Base-by-base conservation (phyloP, 2,329 filamentous ascomycete genomes). In the Botrytis fragariae region DNA sequence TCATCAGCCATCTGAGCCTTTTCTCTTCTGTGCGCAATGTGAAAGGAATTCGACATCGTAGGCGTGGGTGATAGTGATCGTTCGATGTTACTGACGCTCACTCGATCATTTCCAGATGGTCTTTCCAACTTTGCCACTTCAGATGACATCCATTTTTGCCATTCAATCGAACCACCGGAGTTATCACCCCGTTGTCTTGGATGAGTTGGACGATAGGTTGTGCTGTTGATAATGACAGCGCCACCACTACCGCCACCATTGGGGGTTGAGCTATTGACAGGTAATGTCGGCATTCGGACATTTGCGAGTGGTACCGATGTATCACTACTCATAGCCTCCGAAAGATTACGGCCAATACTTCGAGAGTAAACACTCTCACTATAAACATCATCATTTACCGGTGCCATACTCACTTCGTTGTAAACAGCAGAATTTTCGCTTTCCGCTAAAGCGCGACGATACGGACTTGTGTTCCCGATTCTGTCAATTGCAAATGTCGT, bases 391-490 rank as follows among this genome's bases (percentile, higher is more conserved):
- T 72, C 74, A 14, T 70, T 71, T 18, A 70, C 62, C 14, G 48
- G 29, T 39, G 48, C 14, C 18, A 39, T 48, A 9, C 18, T 44
- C n/a, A n/a, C 29, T 45, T n/a, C 71, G 6, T 69, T 39, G 61
- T 54, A 65, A 25, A 74, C 12, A 37, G 68, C 57, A 12, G 71
- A 62, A 9, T 73, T 61, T 39, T 78, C 76, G 48, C 71, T 72
- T 65, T 78, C 76, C 8, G 77, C 76, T 45, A 90, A 77, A 3
- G 85, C 86, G 39, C 85, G 85, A 4, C 88, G 85, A 76, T 87
- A 91, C 0, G 88, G 87, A 71, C 87, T 90, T 39, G 84, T 82
- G 0, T 86, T 86, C 37, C 87, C 84, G 74, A 89, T 88, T 42
- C 87, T 84, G 74, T 89, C 88, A 0, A 88, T 80, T 74, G 87